These are phyloP conservation scores for Torulaspora globosa DNA, from an alignment of 1,139 yeast genomes.

Conservation along the genomic window DNA sequence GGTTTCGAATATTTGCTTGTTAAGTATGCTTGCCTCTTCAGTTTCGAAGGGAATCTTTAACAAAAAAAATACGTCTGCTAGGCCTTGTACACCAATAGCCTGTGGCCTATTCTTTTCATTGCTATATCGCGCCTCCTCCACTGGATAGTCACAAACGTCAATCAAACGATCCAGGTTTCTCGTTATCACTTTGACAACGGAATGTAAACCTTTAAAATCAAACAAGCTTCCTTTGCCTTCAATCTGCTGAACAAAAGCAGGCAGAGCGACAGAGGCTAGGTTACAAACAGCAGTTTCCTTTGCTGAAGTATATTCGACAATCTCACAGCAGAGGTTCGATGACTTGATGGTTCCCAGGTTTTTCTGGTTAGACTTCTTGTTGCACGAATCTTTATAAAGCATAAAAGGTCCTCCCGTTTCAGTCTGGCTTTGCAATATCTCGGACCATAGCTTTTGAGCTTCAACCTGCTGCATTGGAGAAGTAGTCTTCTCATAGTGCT, in stretches of 20 bases:
- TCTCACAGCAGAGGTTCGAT: slow-evolving; percentile 85
- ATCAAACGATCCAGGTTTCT: slow-evolving; percentile 72
- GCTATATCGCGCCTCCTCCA: slow-evolving; percentile 60
- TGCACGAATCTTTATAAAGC: slow-evolving; percentile 87
- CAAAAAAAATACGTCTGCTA: slow-evolving; percentile 76
- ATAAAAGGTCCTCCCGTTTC: slow-evolving; percentile 93
- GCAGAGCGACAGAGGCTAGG: slow-evolving; percentile 80
- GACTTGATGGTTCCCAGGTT: slow-evolving; percentile 84
- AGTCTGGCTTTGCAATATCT: slow-evolving; percentile 81
- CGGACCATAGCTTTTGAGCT: slow-evolving; percentile 86
- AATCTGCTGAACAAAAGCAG: slow-evolving; percentile 53
- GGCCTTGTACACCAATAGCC: slow-evolving; percentile 87
- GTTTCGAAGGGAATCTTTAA: slow-evolving; percentile 78
- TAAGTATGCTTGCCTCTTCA: slow-evolving; percentile 63
- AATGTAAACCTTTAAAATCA: slow-evolving; percentile 67
- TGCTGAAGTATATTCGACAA: slow-evolving; percentile 80
- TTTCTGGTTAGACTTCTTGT: slow-evolving; percentile 75
- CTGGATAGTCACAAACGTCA: slow-evolving; percentile 75
- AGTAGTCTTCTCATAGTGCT: slow-evolving; percentile 61
- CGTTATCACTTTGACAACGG: slow-evolving; percentile 67
- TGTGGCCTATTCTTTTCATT: slow-evolving; percentile 78
- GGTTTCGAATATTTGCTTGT: slow-evolving; percentile 81
- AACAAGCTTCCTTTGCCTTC: slow-evolving; percentile 46
- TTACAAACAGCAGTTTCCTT: slow-evolving; percentile 91
- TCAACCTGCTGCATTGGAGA: slow-evolving; percentile 60